These are phyloP conservation scores for Epichloe uncinata DNA, from an alignment of 2,329 filamentous ascomycete species.

Conservation along the genomic window DNA sequence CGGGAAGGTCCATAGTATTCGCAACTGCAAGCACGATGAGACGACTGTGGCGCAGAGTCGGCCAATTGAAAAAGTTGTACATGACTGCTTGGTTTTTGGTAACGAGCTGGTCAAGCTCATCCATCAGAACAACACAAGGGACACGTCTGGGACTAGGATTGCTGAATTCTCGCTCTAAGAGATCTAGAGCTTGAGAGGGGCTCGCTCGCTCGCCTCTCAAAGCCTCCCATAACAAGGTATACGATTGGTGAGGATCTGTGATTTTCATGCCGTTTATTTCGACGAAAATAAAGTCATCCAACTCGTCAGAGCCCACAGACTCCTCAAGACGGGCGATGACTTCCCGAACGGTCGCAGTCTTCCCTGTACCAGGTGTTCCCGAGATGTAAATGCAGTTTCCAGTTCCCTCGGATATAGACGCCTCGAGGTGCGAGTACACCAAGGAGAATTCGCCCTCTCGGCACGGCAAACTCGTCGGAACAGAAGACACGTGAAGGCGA, in stretches of 20 bases:
- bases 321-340: slow-evolving; percentile 81
- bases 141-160: slow-evolving; percentile 81
- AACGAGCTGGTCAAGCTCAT: slow-evolving; percentile 93
- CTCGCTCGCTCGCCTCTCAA: slow-evolving; percentile 87
- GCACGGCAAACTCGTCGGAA: slow-evolving; percentile 79
- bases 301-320: slow-evolving; percentile 76
- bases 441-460: slow-evolving; percentile 82
- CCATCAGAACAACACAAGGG: slow-evolving; percentile 95
- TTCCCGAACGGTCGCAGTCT: slow-evolving; percentile 93
- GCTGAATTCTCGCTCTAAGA: slow-evolving; percentile 85
- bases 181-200: slow-evolving; percentile 82
- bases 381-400: slow-evolving; percentile 98
- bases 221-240: slow-evolving; percentile 90
- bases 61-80: slow-evolving; percentile 99
- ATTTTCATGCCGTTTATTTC: slow-evolving; percentile 99
- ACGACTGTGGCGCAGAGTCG: slow-evolving; percentile 75
- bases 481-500: slow-evolving; percentile 83
- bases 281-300: slow-evolving; percentile 97
- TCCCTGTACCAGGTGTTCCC: slow-evolving; percentile 93
- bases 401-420: slow-evolving; percentile 83
- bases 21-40: slow-evolving; percentile 94
- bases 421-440: slow-evolving; percentile 87
- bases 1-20: slow-evolving; percentile 97
- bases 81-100: slow-evolving; percentile 99
- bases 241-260: slow-evolving; percentile 92